phyloP scores from a whole-genome alignment of 129 eudicot species.

The Tagetes patula region DNA sequence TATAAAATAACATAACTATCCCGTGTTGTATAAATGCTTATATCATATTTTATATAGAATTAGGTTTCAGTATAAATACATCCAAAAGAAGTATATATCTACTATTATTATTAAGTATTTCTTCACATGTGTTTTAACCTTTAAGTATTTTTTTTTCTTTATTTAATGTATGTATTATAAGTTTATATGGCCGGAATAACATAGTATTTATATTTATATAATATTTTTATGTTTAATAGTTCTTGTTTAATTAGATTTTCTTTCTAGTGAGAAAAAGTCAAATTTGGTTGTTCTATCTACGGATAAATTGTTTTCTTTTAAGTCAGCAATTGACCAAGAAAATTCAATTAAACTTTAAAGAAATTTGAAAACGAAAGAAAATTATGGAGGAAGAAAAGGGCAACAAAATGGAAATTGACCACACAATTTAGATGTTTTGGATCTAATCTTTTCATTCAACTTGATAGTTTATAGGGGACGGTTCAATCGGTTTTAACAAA shows the following conservation, averaged over 20 bases:
- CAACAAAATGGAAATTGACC: slow-evolving; percentile 7
- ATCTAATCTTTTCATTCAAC: not conserved
- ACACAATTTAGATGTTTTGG: slow-evolving; percentile 1
- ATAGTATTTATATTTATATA: no score
- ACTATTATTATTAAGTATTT: no score
- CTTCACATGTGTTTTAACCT: no score
- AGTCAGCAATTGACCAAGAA: not conserved
- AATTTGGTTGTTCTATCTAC: not conserved
- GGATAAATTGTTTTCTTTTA: not conserved
- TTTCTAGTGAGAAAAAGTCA: not conserved
- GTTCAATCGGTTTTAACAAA: not conserved
- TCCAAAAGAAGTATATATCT: no score
- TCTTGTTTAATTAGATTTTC: not conserved
- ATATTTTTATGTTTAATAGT: no score
- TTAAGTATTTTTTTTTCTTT: no score
- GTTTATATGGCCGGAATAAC: no score
- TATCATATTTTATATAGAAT: no score
- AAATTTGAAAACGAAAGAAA: not conserved
- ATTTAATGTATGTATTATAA: no score
- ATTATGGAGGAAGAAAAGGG: slow-evolving; percentile 7
- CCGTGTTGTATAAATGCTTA: no score
- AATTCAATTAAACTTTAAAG: not conserved
- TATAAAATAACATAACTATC: no score
- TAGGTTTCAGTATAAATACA: no score
- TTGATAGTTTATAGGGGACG: not conserved